phyloP scores from a whole-genome alignment of 495 filamentous ascomycete species.

The Penicillium coprophilum region DNA sequence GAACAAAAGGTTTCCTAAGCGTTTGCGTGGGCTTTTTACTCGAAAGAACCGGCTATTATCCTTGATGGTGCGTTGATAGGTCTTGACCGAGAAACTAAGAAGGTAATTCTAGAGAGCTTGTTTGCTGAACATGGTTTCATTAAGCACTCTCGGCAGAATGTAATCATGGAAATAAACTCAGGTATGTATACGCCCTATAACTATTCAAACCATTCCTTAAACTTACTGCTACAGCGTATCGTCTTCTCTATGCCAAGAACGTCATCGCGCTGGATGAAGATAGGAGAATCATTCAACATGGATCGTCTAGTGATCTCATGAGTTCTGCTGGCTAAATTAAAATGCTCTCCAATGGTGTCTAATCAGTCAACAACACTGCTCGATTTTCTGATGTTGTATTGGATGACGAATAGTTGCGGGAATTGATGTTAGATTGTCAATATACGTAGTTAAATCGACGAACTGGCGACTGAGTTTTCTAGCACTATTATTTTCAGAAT shows the following conservation, averaged over 20 bases:
- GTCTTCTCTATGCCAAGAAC: conserved; percentile 23
- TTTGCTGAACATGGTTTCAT: conserved; percentile 27
- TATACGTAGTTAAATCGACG: conserved; percentile 24
- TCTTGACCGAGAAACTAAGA: conserved; percentile 50
- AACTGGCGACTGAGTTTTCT: conserved; percentile 40
- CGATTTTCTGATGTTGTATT: conserved; percentile 18
- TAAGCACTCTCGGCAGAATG: conserved; percentile 23
- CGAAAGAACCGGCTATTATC: conserved; percentile 48
- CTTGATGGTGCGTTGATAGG: conserved; percentile 56
- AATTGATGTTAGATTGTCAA: conserved; percentile 18
- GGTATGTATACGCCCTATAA: conserved; percentile 7
- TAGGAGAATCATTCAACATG: conserved; percentile 17
- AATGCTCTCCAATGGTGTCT: conserved; percentile 1
- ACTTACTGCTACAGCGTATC: conserved; percentile 20
- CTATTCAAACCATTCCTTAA: not conserved
- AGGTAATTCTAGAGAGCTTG: conserved; percentile 26
- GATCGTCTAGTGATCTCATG: conserved; percentile 18
- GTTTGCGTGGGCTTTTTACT: conserved; percentile 56
- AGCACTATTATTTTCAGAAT: conserved; percentile 26
- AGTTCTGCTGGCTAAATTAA: conserved; percentile 5
- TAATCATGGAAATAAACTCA: conserved; percentile 37
- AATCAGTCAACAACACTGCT: not conserved
- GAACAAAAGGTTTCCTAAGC: conserved; percentile 17
- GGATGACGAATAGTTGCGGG: conserved; percentile 24
- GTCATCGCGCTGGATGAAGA: conserved; percentile 19